These are phyloP conservation scores for Aspergillus pseudoviridinutans DNA, from an alignment of 2,329 filamentous ascomycete genomes.

Conservation along the genomic window DNA sequence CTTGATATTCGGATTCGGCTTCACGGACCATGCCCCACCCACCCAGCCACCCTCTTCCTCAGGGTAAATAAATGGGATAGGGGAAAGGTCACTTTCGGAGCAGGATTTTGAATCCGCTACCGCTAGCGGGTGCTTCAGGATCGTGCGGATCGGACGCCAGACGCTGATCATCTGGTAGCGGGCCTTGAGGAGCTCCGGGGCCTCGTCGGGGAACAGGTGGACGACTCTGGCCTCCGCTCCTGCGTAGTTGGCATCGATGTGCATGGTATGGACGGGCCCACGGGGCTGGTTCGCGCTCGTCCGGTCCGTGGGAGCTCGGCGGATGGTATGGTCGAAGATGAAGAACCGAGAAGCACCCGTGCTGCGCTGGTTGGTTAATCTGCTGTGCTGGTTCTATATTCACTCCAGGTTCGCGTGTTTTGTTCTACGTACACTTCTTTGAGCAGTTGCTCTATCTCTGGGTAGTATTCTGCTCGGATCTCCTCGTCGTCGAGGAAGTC, in stretches of 20 bases:
- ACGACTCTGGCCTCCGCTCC: constrained; percentile 42
- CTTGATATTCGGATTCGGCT: constrained; percentile 40
- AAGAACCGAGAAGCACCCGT: constrained; percentile 44
- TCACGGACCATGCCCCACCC: constrained; percentile 49
- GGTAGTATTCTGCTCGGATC: constrained; percentile 42
- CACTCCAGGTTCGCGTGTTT: neutral
- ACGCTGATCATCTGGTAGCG: constrained; percentile 51
- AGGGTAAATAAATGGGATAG: constrained; percentile 50
- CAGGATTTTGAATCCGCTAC: constrained; percentile 52
- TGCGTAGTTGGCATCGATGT: constrained; percentile 49
- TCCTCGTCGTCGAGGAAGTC: constrained; percentile 41
- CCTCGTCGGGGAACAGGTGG: constrained; percentile 44
- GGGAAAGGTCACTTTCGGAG: constrained; percentile 48
- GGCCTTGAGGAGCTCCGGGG: constrained; percentile 39
- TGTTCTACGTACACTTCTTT: constrained; percentile 33
- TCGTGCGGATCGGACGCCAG: constrained; percentile 48
- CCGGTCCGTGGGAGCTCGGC: constrained; percentile 34
- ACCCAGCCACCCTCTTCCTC: constrained; percentile 28
- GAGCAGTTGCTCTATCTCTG: constrained; percentile 45
- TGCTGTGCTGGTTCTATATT: neutral
- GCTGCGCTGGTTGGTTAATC: too few species aligned
- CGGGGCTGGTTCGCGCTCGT: constrained; percentile 30
- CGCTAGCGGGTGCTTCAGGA: constrained; percentile 52
- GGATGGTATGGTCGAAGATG: constrained; percentile 51
- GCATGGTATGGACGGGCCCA: constrained; percentile 48